Base-by-base conservation (phyloP, 179 eudicot species). In the Amaranthus tricolor region DNA sequence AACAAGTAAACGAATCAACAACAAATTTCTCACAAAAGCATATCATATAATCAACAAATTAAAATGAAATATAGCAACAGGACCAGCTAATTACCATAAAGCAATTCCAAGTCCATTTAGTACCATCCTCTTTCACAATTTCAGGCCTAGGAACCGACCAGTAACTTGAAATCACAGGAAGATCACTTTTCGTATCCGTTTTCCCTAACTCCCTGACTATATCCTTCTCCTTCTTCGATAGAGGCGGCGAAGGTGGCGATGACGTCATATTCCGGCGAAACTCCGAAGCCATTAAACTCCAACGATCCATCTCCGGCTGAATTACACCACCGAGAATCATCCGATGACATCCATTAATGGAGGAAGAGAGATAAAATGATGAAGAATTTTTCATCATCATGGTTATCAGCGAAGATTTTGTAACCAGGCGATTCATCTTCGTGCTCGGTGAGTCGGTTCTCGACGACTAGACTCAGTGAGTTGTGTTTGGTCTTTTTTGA, bases 31-130 rank as follows among this genome's bases (percentile, higher is more conserved):
- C 14, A 53, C 7, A 4, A 54, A 53, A 68, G 7, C 7, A 5
- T 20, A 13, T 6, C 16, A 14, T 0, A 68, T 5, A 67, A 48
- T 31, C 40, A 31, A 31, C 40, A 45, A 15, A 44, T 0, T 19
- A 64, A 19, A 16, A 9, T 16, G 6, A 11, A 57, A 9, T 15
- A 45, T 44, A 5, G 13, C 0, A 21, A 50, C 1, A 14, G 15
- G 11, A 31, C 40, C 2, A 31, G 40, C 40, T 31, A 31, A 16
- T 55, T 88, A 93, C 98, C 98, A 89, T 93, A 75, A 93, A 93
- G n/a, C 91, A 88, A 50, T 93, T 93, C 98, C 98, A 93, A 31
- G 90, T 85, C 96, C 98, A 93, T 69, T 81, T 91, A 21, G 90
- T 79, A 11, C 98, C 96, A 76, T 93, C 98, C 61, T 85, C 92